A percentile compares a stretch with the other conserved stretches of the same genome.
Evolutionary conservation across 1,284 basidiomycete species (phyloP).

Genomic region (Agaricales sp.): DNA sequence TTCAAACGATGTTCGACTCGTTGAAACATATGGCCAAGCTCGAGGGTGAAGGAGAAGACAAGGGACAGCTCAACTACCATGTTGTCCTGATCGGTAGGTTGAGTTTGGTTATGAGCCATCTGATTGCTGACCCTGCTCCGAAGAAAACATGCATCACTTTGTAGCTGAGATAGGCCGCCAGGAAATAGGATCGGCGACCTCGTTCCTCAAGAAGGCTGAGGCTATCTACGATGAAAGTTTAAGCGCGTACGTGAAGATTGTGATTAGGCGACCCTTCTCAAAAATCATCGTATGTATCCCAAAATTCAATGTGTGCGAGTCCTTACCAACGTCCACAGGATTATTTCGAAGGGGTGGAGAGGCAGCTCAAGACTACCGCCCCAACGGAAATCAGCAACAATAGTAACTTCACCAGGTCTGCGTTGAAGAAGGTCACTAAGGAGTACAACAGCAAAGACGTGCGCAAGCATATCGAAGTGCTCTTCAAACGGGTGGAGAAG

Average conservation of each 20-base stretch:
- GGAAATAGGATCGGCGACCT: constrained; percentile 57
- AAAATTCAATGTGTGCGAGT: neutral
- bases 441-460: constrained; percentile 86
- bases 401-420: constrained; percentile 65
- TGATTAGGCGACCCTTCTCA: constrained; percentile 79
- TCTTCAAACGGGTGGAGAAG: constrained; percentile 91
- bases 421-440: constrained; percentile 79
- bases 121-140: neutral
- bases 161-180: constrained; percentile 69
- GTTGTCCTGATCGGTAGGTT: constrained; percentile 86
- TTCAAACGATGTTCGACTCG: constrained; percentile 83
- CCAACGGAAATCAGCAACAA: constrained; percentile 76
- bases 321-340: constrained; percentile 44
- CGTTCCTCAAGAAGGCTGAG: constrained; percentile 70
- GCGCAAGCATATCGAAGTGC: constrained; percentile 74
- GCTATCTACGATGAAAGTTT: constrained; percentile 85
- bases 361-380: constrained; percentile 72
- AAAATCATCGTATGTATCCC: constrained; percentile 70
- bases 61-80: constrained; percentile 93
- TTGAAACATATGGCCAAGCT: constrained; percentile 93
- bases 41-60: constrained; percentile 86
- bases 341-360: constrained; percentile 89
- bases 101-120: too few species aligned
- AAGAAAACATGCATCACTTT: constrained; percentile 96
- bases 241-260: constrained; percentile 75